Evolutionary conservation across 495 filamentous ascomycete species (phyloP).

Genomic region (Amorphotheca resinae): DNA sequence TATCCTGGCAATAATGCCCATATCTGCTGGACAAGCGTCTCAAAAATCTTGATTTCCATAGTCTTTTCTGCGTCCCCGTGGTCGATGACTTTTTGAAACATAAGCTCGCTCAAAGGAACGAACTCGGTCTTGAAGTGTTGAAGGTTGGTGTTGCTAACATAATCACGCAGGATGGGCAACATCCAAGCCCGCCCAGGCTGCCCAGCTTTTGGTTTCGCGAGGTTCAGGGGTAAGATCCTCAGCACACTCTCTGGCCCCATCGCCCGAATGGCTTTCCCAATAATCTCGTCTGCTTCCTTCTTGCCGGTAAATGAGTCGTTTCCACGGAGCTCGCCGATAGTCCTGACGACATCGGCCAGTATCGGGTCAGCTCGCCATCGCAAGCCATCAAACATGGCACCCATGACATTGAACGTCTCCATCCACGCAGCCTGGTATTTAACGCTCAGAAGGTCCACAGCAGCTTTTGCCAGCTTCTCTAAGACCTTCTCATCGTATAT

Average conservation of each 20-base stretch:
- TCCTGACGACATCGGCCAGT: slow-evolving; percentile 57
- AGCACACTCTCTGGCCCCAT: slow-evolving; percentile 82
- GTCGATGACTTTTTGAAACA: slow-evolving; percentile 80
- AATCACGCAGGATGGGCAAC: slow-evolving; percentile 76
- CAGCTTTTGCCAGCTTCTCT: slow-evolving; percentile 55
- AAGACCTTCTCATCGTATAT: slow-evolving; percentile 78
- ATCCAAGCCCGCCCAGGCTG: slow-evolving; percentile 88
- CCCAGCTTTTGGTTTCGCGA: slow-evolving; percentile 58
- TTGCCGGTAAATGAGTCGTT: slow-evolving; percentile 88
- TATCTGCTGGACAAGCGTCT: slow-evolving; percentile 88
- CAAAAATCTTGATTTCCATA: slow-evolving; percentile 92
- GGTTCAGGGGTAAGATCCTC: slow-evolving; percentile 70
- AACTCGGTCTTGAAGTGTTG: slow-evolving; percentile 75
- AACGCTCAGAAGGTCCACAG: slow-evolving; percentile 62
- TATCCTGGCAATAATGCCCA: slow-evolving; percentile 94
- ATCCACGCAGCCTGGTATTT: slow-evolving; percentile 92
- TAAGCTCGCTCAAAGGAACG: slow-evolving; percentile 74
- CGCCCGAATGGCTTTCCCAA: slow-evolving; percentile 71
- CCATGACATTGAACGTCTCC: slow-evolving; percentile 84
- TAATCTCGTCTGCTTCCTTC: slow-evolving; percentile 82
- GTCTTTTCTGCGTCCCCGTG: slow-evolving; percentile 69
- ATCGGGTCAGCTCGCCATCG: slow-evolving; percentile 72
- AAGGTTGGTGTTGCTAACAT: slow-evolving; percentile 72
- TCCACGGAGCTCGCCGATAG: slow-evolving; percentile 73
- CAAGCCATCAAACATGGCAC: slow-evolving; percentile 76